A percentile compares a stretch with the other conserved stretches of the same genome.
These are phyloP conservation scores for Porcisia hertigi DNA, from an alignment of 208 protist species.

Conservation along the genomic window DNA sequence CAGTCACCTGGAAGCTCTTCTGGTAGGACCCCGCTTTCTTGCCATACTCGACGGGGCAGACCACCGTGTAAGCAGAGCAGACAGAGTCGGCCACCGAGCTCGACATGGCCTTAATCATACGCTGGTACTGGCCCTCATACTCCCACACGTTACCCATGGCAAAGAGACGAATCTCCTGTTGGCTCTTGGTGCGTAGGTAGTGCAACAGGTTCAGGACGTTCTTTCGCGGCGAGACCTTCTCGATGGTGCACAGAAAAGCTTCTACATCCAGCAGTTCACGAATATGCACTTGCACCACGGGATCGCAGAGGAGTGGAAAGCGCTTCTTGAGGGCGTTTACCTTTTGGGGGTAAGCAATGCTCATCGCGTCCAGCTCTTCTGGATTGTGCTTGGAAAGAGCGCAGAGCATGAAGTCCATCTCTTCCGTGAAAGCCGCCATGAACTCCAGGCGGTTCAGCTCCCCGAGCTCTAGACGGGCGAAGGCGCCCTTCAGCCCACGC, in stretches of 20 bases:
- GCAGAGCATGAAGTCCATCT: conserved; percentile 66
- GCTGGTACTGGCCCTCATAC: conserved; percentile 74
- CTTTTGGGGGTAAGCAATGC: conserved; percentile 59
- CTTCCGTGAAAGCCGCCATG: conserved; percentile 45
- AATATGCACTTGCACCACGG: conserved; percentile 67
- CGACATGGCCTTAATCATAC: conserved; percentile 52
- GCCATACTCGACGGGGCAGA: conserved; percentile 67
- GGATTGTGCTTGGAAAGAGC: conserved; percentile 59
- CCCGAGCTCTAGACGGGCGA: conserved; percentile 70
- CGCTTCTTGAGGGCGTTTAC: conserved; percentile 52
- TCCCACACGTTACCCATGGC: conserved; percentile 82
- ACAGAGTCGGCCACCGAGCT: conserved; percentile 38
- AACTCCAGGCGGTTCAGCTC: conserved; percentile 77
- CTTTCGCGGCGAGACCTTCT: conserved; percentile 74
- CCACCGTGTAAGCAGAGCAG: conserved; percentile 47
- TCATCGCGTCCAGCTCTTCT: conserved; percentile 63
- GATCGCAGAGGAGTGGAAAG: conserved; percentile 62
- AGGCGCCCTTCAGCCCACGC: conserved; percentile 49
- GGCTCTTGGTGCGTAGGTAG: conserved; percentile 73
- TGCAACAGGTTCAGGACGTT: conserved; percentile 83
- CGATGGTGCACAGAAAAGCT: conserved; percentile 71
- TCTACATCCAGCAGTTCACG: conserved; percentile 67
- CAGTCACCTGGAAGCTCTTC: conserved; percentile 60
- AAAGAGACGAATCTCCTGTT: conserved; percentile 77
- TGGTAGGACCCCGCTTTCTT: conserved; percentile 18